Conservation (phyloP, 2,329 filamentous ascomycete genomes). For the Aspergillus sp. region DNA sequence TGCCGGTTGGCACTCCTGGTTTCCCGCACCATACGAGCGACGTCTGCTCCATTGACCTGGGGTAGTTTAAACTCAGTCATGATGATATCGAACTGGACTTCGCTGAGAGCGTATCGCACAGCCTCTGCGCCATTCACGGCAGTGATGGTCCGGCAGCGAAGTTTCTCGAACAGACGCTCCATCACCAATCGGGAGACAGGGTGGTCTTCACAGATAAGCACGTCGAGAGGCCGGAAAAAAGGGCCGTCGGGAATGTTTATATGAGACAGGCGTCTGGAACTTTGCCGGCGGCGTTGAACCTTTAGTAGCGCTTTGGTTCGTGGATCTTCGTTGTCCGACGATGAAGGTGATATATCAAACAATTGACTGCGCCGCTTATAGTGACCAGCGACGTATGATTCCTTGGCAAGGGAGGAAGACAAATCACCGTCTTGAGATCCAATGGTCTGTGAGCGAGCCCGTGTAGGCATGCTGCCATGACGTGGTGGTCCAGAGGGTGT, state of each 20-base stretch:
- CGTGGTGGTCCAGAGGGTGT: constrained; percentile 55
- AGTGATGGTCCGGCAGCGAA: constrained; percentile 90
- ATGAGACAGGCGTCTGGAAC: constrained; percentile 88
- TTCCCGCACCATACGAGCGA: constrained; percentile 95
- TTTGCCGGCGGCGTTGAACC: constrained; percentile 91
- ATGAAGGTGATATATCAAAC: constrained; percentile 94
- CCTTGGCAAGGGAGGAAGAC: constrained; percentile 60
- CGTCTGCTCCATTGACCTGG: constrained; percentile 90
- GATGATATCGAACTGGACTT: constrained; percentile 98
- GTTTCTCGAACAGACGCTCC: constrained; percentile 94
- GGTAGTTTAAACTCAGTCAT: constrained; percentile 97
- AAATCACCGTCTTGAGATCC: constrained; percentile 90
- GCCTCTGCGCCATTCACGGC: constrained; percentile 89
- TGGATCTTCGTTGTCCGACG: constrained; percentile 94
- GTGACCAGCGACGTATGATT: constrained; percentile 64
- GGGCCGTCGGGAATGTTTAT: constrained; percentile 83
- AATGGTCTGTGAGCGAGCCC: constrained; percentile 85
- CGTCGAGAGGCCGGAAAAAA: constrained; percentile 84
- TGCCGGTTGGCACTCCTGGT: constrained; percentile 93
- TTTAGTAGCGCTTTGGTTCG: constrained; percentile 87
- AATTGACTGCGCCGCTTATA: constrained; percentile 91
- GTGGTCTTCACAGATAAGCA: constrained; percentile 96
- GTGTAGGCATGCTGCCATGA: constrained; percentile 63
- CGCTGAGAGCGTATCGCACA: constrained; percentile 88
- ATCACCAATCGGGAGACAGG: constrained; percentile 97